A percentile compares a stretch with the other conserved stretches of the same genome.
Evolutionary conservation across 768 basidiomycete genomes (phyloP).

Genomic region (Russula ochroleuca): DNA sequence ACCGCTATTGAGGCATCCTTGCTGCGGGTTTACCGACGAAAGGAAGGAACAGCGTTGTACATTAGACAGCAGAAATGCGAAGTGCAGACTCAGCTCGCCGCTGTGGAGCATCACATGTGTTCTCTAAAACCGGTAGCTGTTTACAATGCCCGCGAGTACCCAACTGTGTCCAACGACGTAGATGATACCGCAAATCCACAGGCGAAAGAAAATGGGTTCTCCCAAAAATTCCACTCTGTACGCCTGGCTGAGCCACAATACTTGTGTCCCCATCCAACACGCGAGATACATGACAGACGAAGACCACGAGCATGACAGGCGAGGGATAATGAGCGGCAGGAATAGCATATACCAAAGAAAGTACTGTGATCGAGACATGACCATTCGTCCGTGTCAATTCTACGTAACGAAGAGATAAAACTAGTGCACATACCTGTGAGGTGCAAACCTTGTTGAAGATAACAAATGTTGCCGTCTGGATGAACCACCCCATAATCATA

Average conservation of each 20-base stretch:
- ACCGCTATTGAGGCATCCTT: background rate
- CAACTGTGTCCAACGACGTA: conserved; percentile 77
- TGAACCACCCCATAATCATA: conserved; percentile 81
- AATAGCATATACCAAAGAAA: conserved; percentile 96
- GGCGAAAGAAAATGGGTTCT: conserved; percentile 58
- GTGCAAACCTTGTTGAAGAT: conserved; percentile 98
- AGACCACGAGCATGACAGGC: conserved; percentile 47
- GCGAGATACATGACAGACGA: conserved; percentile 41
- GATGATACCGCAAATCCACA: conserved; percentile 76
- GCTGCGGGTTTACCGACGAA: background rate
- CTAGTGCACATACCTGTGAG: conserved; percentile 61
- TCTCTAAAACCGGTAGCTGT: conserved; percentile 36
- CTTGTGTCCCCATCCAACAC: conserved; percentile 78
- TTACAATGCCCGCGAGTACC: conserved; percentile 67
- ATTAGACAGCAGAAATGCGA: background rate
- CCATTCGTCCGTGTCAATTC: background rate
- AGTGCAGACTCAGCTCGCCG: background rate
- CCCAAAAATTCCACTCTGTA: conserved; percentile 89
- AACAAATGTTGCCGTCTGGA: conserved; percentile 90
- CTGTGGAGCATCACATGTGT: background rate
- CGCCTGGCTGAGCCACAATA: conserved; percentile 85
- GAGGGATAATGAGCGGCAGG: conserved; percentile 75
- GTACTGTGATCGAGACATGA: conserved; percentile 52
- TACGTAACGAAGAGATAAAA: conserved; percentile 21
- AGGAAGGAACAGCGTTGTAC: conserved; percentile 5